Base-by-base conservation (phyloP, 352 stramenopile species). In the Phytophthora foliorum region DNA sequence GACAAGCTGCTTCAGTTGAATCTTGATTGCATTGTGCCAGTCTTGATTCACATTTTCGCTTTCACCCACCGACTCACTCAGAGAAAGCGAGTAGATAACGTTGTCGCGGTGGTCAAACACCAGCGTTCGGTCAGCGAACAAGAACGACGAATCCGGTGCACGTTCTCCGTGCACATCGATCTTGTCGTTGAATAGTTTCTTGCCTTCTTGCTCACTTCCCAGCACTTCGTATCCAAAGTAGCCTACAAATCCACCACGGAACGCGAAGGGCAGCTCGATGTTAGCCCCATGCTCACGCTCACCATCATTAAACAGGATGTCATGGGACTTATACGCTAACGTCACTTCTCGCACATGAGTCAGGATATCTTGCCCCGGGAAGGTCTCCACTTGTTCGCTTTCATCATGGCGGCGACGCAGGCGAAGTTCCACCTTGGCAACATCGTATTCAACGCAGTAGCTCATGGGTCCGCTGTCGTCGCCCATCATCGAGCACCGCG, bases 201-300 rank as follows among this genome's bases (percentile, higher is more conserved):
- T 78, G 31, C 41, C 55, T 58, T 48, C 79, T 55, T 50, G 63
- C 44, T 49, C 83, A 63, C 54, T 84, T 55, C 79, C 79, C 10
- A 93, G 76, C 24, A 94, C 69, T 75, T 94, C 90, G 49, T 97
- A 97, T 44, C 90, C 90, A 67, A 97, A 86, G 69, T 94, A 97
- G 2, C 91, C 91, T 6, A 97, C 90, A 66, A 93, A 96, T 21
- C 91, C 91, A 29, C 89, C 83, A 9, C 81, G 77, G 39, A 97
- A 95, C 29, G 74, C 72, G 68, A 97, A 97, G n/a, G 88, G 87
- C 6, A 90, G 42, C 14, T 71, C 48, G 17, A 19, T 24, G 63
- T 16, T 8, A 21, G 0, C 59, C 21, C 24, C 49, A 38, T 41
- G 31, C 19, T 55, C 59, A 55, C 59, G 11, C 13, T 72, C 50